Evolutionary conservation across 768 basidiomycete genomes (phyloP), one percentile per base, ranked within the genome.

Genomic region (Suillus ampliporus): DNA sequence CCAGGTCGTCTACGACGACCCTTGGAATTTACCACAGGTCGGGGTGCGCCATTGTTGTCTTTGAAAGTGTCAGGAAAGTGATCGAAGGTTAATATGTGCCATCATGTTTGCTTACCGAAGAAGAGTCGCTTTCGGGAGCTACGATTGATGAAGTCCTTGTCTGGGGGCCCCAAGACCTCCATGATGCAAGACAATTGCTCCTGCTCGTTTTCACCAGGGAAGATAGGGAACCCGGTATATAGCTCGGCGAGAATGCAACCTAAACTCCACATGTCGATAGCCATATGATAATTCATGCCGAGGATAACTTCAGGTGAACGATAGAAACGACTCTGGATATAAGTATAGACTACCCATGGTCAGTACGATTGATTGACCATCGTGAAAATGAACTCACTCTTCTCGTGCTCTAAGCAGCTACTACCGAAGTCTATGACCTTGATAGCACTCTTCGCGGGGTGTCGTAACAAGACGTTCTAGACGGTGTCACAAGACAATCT

Each of bases 371-470:
- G 50, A 38, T 4, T 2, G 7, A 40, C 47, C 47, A 37, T 37
- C 10, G 43, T 43, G 21, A n/a, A 28, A 15, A 48, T 46, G n/a
- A 8, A 79, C 90, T 64, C 71, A 97, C 96, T 97, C 81, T 98
- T 98, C 80, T 99, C 97, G 68, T 97, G 91, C 74, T 99, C 97
- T 66, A 98, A 90, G 76, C 97, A 99, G 71, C 95, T 97, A 68
- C 95, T 97, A 51, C 97, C 97, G 74, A 99, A 99, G 76, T 99
- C 97, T 67, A 99, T 99, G 61, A 98, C 95, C 74, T 98, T 99
- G 76, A 99, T 92, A 3, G 89, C 95, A 70, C 95, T 97, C 81
- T 96, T 97, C 2, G 92, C 89, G 23, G 97, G 97, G 75, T 99
- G 97, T 54, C 91, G 89, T 60, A 99, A 80, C 0, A 99, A 81